Base-by-base conservation (phyloP, 257 asterid species). In the Salvia hispanica region DNA sequence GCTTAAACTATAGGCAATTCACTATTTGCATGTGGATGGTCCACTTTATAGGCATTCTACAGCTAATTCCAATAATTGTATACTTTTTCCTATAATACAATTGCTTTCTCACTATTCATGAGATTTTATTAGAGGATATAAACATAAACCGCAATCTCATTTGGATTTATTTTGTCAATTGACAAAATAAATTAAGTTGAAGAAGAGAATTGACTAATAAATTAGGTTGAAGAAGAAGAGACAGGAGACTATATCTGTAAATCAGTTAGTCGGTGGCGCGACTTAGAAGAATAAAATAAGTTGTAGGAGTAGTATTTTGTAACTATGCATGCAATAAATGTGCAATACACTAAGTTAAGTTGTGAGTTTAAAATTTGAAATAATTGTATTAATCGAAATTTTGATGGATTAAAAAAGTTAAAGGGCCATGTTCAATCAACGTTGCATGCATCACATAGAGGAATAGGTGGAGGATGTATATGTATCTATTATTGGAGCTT, bases 1-100 rank as follows among this genome's bases (percentile, higher is more conserved):
- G 77, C 82, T 82, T 82, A 74, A 82, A 64, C 70, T 62, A 48
- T 52, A 76, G 86, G 62, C 74, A 79, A 45, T 39, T 66, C 79
- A 66, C 76, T 34, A 58, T 10, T 40, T 45, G 70, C 79, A 73
- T 73, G 80, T 80, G 82, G 52, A 44, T 58, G 72, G 81, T 34
- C 74, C 69, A 77, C 78, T 74, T 62, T 70, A 31, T 58, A 71
- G 43, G 68, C 56, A 15, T 56, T 25, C 31, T 25, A 25, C 31
- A 25, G 31, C 60, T 58, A 52, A 43, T 52, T 37, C 46, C 60
- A 34, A 74, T 71, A 66, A 71, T 74, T 71, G 70, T 62, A 64
- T 58, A 4, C 56, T 59, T 48, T 60, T 61, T 39, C 37, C 9
- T 63, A 64, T 58, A 58, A 48, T 56, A 68, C 28, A 53, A 34